Base-by-base conservation (phyloP, 345 rosid species). In the Hevea brasiliensis region DNA sequence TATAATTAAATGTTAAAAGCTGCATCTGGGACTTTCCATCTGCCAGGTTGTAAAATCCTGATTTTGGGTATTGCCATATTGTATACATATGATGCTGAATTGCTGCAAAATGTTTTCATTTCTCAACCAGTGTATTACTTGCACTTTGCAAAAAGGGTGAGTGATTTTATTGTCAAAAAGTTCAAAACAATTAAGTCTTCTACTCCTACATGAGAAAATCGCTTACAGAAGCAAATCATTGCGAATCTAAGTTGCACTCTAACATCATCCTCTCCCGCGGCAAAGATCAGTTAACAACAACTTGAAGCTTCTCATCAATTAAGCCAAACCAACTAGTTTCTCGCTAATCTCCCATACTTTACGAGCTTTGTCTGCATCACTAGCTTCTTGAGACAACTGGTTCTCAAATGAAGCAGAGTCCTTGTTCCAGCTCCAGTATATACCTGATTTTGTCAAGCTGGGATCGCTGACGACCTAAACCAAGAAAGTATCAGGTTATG, bases 341-440 rank as follows among this genome's bases (percentile, higher is more conserved):
- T 95, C 99, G 44, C 98, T 95, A 26, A 89, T 57, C 72, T 95
- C 99, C 99, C 99, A 92, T 21, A 92, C 90, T 80, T 88, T 95
- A 55, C 90, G 89, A 42, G 99, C 99, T 79, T 95, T 95, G 26
- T 86, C 94, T 2, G 58, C 83, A 18, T 95, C 88, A 62, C 99
- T 95, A 13, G 99, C 99, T 78, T 95, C 98, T 71, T 89, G 80
- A 21, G 99, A 95, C 76, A 95, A 74, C 89, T 87, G 96, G 77
- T 95, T 95, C 89, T 92, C 92, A 47, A 92, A 95, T 17, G 98
- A 92, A 29, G 99, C 98, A 0, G 99, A 90, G 56, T 82, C 79
- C 76, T 92, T 95, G 88, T 95, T 94, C 98, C 98, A 94, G 87
- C 94, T 92, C 98, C 97, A 92, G 85, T 94, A 92, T n/a, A 90